These are phyloP conservation scores for Salvia splendens DNA, from an alignment of 257 asterid genomes.

Conservation along the genomic window DNA sequence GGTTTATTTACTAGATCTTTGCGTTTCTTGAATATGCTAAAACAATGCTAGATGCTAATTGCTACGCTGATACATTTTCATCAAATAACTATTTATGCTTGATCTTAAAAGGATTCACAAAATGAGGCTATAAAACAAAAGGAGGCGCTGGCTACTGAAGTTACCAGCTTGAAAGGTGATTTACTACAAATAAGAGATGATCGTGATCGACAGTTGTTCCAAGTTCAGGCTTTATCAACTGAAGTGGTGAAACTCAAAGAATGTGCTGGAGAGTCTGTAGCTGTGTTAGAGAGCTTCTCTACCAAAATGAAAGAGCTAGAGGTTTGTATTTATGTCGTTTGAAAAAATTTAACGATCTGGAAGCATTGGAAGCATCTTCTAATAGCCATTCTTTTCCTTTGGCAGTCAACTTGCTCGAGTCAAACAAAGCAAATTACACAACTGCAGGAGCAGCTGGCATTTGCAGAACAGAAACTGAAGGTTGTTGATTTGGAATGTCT, in stretches of 20 bases:
- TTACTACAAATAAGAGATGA: conserved; percentile 80
- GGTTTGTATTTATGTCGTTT: conserved; percentile 42
- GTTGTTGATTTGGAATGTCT: conserved; percentile 36
- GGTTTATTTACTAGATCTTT: not conserved
- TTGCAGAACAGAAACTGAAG: conserved; percentile 70
- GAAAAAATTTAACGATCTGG: too few relatives aligned
- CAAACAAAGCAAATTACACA: conserved; percentile 69
- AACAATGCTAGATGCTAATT: not conserved
- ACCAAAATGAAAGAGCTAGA: conserved; percentile 59
- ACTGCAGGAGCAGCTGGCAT: conserved; percentile 68
- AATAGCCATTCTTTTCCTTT: conserved; percentile 14
- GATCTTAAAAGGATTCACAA: conserved; percentile 53
- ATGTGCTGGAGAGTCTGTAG: conserved; percentile 53
- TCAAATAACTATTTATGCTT: conserved; percentile 5
- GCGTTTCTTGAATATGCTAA: not conserved
- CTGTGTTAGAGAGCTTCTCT: conserved; percentile 50
- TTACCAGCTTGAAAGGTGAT: conserved; percentile 66
- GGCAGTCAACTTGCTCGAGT: conserved; percentile 62
- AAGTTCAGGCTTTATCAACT: conserved; percentile 55
- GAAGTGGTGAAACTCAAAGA: conserved; percentile 66
- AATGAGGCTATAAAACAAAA: conserved; percentile 72
- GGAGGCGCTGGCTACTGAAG: conserved; percentile 71
- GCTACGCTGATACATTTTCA: not conserved
- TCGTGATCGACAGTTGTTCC: conserved; percentile 63
- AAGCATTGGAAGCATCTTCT: not conserved